Conservation (phyloP, 441 rosid genomes). For the Gossypium trilobum region DNA sequence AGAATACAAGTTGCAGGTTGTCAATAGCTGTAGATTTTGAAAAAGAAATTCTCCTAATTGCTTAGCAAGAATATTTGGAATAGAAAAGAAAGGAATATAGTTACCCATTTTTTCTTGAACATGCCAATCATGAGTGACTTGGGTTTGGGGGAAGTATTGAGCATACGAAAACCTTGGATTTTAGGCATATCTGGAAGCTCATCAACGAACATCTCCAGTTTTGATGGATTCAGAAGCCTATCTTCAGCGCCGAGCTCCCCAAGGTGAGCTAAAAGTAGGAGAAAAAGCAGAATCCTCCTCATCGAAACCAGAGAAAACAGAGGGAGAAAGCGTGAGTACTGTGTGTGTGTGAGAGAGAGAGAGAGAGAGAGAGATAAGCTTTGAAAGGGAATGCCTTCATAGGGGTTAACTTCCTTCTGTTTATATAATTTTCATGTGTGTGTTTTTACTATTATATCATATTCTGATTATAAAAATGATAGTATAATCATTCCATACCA, state of each 20-base stretch:
- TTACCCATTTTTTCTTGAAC: slow-evolving; percentile 68
- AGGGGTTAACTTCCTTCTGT: not conserved
- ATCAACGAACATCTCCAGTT: slow-evolving; percentile 69
- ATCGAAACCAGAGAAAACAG: not conserved
- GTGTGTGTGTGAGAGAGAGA: too few relatives aligned
- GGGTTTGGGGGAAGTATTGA: slow-evolving; percentile 32
- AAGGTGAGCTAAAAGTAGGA: not conserved
- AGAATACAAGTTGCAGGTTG: not conserved
- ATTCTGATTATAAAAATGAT: not conserved
- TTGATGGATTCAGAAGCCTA: slow-evolving; percentile 24
- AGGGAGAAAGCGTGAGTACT: not conserved
- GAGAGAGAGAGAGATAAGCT: not conserved
- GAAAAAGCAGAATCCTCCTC: not conserved
- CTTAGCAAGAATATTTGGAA: not conserved
- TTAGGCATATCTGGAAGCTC: slow-evolving; percentile 69
- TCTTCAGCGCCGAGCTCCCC: slow-evolving; percentile 15
- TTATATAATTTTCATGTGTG: not conserved
- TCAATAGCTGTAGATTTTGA: not conserved
- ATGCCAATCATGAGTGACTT: slow-evolving; percentile 65
- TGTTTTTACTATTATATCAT: too few relatives aligned
- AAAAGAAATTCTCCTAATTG: not conserved
- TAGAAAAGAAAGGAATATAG: not conserved
- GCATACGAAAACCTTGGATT: slow-evolving; percentile 38
- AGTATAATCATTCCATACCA: too few relatives aligned
- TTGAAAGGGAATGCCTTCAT: not conserved